Percentiles rank a stretch among this genome's conserved stretches.
phyloP scores from a whole-genome alignment of 1,139 yeast species.

The Entelexis sorbosivorans region DNA sequence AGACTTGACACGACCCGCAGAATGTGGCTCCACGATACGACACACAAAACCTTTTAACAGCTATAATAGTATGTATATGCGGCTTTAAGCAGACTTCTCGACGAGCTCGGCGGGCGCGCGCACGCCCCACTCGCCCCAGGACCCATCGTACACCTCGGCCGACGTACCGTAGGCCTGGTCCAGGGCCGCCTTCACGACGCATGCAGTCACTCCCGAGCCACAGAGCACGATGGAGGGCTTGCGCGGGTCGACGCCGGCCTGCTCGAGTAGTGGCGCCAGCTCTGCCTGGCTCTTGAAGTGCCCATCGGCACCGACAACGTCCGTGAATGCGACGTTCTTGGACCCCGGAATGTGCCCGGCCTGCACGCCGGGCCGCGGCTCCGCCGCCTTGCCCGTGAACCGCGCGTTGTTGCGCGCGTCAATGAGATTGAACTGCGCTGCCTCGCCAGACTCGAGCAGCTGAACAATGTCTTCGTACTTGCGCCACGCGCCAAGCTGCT shows the following conservation, averaged over 20 bases:
- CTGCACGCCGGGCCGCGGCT: slow-evolving; percentile 76
- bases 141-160: slow-evolving; percentile 78
- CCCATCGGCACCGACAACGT: slow-evolving; percentile 43
- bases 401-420: slow-evolving; percentile 62
- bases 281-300: slow-evolving; percentile 41
- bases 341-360: slow-evolving; percentile 87
- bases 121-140: slow-evolving; percentile 62
- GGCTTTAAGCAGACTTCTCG: slow-evolving; percentile 1
- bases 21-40: too few species aligned
- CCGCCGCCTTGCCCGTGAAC: slow-evolving; percentile 63
- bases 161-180: slow-evolving; percentile 27
- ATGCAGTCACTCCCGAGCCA: slow-evolving; percentile 55
- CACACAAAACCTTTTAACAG: too few species aligned
- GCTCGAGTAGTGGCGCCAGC: slow-evolving; percentile 38
- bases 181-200: slow-evolving; percentile 25
- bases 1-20: too few species aligned
- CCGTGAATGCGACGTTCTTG: slow-evolving; percentile 61
- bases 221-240: slow-evolving; percentile 77
- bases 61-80: neutral
- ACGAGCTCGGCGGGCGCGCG: slow-evolving; percentile 26
- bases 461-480: slow-evolving; percentile 52
- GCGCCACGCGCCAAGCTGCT: slow-evolving; percentile 42
- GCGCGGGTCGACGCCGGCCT: slow-evolving; percentile 33
- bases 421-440: slow-evolving; percentile 44
- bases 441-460: slow-evolving; percentile 42